Evolutionary conservation across 495 filamentous ascomycete species (phyloP).

Genomic region (Letharia columbiana): DNA sequence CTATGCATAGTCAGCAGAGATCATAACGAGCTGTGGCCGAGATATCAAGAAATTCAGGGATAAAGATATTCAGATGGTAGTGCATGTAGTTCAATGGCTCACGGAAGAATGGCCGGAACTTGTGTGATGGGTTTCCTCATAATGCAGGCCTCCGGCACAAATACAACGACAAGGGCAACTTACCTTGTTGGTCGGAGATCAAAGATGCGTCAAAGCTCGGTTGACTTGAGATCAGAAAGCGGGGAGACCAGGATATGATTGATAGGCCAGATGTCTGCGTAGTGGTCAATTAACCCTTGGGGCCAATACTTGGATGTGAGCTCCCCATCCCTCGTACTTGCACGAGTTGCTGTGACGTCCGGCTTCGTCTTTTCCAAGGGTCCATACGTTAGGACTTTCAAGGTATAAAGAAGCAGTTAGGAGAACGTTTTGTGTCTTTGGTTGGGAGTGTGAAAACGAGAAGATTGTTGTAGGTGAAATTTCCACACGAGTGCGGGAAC

Average conservation of each 20-base stretch:
- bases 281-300: background rate
- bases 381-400: background rate
- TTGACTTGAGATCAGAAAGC: background rate
- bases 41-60: constrained; percentile 16
- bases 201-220: background rate
- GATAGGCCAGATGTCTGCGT: background rate
- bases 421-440: background rate
- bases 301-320: background rate
- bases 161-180: background rate
- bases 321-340: no score
- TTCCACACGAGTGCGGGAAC: no score
- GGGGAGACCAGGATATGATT: background rate
- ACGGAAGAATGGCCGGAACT: constrained; percentile 64
- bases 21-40: background rate
- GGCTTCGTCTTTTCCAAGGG: background rate
- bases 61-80: constrained; percentile 82
- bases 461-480: background rate
- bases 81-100: constrained; percentile 98
- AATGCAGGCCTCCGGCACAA: constrained; percentile 15
- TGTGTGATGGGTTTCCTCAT: constrained; percentile 57
- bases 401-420: background rate
- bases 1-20: background rate
- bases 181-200: background rate
- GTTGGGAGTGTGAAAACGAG: background rate
- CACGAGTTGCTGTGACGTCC: background rate